These are phyloP conservation scores for Penicillium sumatraense DNA, from an alignment of 2,329 filamentous ascomycete species.

Conservation along the genomic window DNA sequence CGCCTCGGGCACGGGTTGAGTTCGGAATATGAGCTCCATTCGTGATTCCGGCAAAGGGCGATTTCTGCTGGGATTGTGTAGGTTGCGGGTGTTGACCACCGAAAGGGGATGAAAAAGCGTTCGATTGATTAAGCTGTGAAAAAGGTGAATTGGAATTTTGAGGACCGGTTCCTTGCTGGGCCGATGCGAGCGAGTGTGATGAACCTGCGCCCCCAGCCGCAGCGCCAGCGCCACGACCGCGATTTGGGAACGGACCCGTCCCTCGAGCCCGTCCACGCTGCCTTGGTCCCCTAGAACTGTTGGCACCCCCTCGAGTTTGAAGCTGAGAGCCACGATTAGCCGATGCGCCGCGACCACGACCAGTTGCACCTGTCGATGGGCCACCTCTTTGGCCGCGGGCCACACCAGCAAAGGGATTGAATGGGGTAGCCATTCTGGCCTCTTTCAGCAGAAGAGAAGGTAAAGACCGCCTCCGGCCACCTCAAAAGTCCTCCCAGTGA, in stretches of 20 bases:
- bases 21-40: constrained; percentile 16
- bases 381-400: constrained; percentile 32
- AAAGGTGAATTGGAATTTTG: constrained; percentile 29
- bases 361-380: constrained; percentile 22
- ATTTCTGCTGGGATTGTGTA: constrained; percentile 7
- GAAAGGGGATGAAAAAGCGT: constrained; percentile 18
- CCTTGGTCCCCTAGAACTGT: constrained; percentile 19
- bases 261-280: constrained; percentile 30
- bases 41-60: constrained; percentile 26
- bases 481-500: not conserved
- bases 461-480: constrained; percentile 21
- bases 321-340: constrained; percentile 16
- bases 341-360: constrained; percentile 32
- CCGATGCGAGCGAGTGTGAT: constrained; percentile 8
- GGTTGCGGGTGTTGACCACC: constrained; percentile 17
- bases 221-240: constrained; percentile 23
- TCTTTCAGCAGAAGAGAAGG: constrained; percentile 26
- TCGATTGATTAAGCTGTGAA: constrained; percentile 27
- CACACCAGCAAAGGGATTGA: constrained; percentile 31
- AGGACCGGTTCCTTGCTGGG: not conserved
- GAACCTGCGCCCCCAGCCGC: constrained; percentile 22
- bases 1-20: not conserved
- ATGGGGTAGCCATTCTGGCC: constrained; percentile 37
- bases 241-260: constrained; percentile 7
- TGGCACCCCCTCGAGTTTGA: constrained; percentile 22